Base-by-base conservation (phyloP, 2,329 filamentous ascomycete species). In the Ascochyta lentis region DNA sequence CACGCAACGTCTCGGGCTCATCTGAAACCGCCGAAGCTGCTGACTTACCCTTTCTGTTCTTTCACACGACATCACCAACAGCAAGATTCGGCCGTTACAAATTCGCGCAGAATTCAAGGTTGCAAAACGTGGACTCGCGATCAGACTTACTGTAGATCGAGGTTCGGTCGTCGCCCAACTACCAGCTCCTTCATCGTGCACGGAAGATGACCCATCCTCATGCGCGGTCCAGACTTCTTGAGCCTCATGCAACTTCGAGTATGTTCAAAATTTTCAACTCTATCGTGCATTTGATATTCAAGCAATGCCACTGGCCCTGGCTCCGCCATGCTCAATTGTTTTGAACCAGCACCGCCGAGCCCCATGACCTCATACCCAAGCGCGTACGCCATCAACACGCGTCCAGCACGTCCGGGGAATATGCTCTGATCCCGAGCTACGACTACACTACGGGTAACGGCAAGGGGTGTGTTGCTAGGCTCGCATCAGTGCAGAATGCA, bases 311-410 rank as follows among this genome's bases (percentile, higher is more conserved):
- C 4, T 23, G 46, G 46, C 35, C 15, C 3, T 13, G 13, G 29
- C 26, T 50, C 52, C 41, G 46, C 3, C n/a, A 27, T 23, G 22
- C 3, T 12, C 29, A 27, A 46, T 46, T 23, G 45, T 49, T 22
- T 44, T 27, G 13, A 16, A 4, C 19, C 19, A 7, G n/a, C 19
- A 22, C 29, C 31, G 52, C 52, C 46, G 52, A 55, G 52, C 41
- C 50, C n/a, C 47, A 55, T 55, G 52, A 55, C 52, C 35, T 55
- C 52, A 47, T 51, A 51, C 42, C 46, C 47, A 49, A 51, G 44
- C 39, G 38, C 34, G 33, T 51, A 40, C 39, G 43, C 48, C 39
- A 44, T 41, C 34, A 56, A 47, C 53, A 39, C 43, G 44, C 54
- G 47, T 44, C 37, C 47, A 33, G 45, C 40, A 54, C 26, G 34